Percentiles rank a stretch among this genome's conserved stretches.
Evolutionary conservation across 148 eudicot species (phyloP).

Genomic region (Vaccinium macrocarpon): DNA sequence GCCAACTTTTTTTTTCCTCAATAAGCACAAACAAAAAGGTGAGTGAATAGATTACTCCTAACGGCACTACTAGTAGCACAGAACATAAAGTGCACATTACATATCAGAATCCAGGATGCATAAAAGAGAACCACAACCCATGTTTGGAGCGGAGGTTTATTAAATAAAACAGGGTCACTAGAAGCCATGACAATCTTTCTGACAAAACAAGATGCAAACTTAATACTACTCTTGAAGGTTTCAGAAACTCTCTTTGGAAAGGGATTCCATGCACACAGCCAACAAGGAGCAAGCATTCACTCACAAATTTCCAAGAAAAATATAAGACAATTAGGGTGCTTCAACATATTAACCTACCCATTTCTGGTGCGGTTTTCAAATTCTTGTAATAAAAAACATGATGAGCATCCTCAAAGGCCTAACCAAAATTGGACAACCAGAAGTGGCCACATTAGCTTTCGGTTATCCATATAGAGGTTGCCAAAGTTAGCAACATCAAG

Average conservation of each 20-base stretch:
- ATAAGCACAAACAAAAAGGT: conserved; percentile 2
- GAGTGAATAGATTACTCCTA: background rate
- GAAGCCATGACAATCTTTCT: background rate
- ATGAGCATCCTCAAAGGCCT: background rate
- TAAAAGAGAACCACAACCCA: background rate
- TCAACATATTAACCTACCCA: background rate
- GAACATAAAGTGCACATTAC: background rate
- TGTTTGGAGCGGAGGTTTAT: background rate
- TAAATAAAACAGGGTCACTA: background rate
- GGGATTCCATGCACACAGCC: background rate
- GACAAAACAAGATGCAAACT: conserved; percentile 4
- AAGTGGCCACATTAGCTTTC: too few species aligned
- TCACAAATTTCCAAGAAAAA: conserved; percentile 1
- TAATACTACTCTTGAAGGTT: background rate
- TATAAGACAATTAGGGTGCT: background rate
- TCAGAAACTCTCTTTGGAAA: background rate
- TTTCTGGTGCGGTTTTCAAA: background rate
- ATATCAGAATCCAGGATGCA: background rate
- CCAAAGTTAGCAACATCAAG: too few species aligned
- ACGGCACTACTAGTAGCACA: background rate
- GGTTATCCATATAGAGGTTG: too few species aligned
- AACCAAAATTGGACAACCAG: too few species aligned
- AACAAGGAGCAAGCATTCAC: background rate
- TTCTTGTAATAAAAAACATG: background rate
- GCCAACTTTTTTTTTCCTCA: background rate